These are phyloP conservation scores for Penicillium sp. DNA, from an alignment of 2,329 filamentous ascomycete species.

Conservation along the genomic window DNA sequence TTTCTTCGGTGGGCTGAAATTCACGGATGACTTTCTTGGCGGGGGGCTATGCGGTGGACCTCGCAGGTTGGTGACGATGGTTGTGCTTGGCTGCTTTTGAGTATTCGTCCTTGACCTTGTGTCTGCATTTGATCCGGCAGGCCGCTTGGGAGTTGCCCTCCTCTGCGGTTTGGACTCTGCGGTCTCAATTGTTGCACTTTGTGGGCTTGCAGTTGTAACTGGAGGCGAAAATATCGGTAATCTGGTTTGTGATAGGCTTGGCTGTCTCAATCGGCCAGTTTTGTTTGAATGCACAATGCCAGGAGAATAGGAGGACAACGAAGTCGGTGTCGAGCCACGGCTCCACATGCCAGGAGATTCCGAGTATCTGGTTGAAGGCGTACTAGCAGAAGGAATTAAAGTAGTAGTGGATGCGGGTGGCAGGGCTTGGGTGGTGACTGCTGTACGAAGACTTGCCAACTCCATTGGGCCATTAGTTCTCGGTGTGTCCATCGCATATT, in stretches of 20 bases:
- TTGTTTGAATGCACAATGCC: constrained; percentile 49
- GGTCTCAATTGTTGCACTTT: constrained; percentile 24
- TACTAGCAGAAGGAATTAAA: constrained; percentile 44
- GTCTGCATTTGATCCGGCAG: constrained; percentile 10
- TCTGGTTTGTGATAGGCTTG: constrained; percentile 43
- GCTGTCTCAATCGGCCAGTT: constrained; percentile 39
- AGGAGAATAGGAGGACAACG: constrained; percentile 55
- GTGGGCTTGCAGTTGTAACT: constrained; percentile 22
- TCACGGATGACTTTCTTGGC: constrained; percentile 65
- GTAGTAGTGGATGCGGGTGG: constrained; percentile 41
- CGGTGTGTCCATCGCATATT: constrained; percentile 19
- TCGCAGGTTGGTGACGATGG: background rate
- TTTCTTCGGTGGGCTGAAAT: constrained; percentile 47
- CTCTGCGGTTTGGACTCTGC: constrained; percentile 17
- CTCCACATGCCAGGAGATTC: constrained; percentile 53
- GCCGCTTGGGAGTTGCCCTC: constrained; percentile 14
- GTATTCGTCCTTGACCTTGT: constrained; percentile 8
- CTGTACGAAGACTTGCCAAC: constrained; percentile 43
- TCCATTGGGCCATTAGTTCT: constrained; percentile 39
- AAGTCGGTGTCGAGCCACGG: constrained; percentile 54
- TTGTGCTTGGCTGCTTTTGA: background rate
- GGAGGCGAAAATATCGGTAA: constrained; percentile 35
- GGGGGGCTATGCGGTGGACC: constrained; percentile 63
- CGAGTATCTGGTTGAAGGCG: constrained; percentile 51
- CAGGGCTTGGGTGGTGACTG: constrained; percentile 39